Evolutionary conservation across 495 filamentous ascomycete species (phyloP).

Genomic region (Xylaria scruposa): DNA sequence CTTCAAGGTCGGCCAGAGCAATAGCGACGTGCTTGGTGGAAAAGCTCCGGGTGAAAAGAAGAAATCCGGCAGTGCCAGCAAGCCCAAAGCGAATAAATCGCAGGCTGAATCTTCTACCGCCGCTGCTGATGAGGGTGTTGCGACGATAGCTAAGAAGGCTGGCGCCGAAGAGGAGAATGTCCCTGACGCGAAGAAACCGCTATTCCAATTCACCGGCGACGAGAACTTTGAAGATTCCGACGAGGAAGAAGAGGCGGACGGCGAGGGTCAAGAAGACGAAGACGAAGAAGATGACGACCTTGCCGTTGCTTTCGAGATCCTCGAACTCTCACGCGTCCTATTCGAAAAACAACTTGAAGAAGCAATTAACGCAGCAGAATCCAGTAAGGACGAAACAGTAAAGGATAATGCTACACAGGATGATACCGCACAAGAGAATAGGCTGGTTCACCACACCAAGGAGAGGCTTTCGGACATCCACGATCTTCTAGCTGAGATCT

Average conservation of each 20-base stretch:
- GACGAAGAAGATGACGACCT: conserved; percentile 91
- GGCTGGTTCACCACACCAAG: conserved; percentile 67
- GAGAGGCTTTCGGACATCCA: conserved; percentile 89
- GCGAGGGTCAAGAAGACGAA: conserved; percentile 54
- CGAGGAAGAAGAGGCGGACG: conserved; percentile 55
- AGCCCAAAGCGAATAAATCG: conserved; percentile 46
- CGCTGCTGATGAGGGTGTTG: conserved; percentile 52
- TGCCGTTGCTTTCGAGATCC: conserved; percentile 84
- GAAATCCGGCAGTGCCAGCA: conserved; percentile 43
- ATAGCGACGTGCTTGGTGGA: conserved; percentile 90
- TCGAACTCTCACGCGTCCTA: conserved; percentile 88
- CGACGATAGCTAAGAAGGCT: conserved; percentile 49
- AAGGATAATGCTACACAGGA: conserved; percentile 57
- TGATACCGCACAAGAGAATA: conserved; percentile 49
- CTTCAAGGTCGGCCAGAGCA: conserved; percentile 90
- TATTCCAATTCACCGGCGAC: conserved; percentile 92
- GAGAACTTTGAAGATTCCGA: conserved; percentile 90
- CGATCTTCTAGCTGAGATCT: conserved; percentile 92
- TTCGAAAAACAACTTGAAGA: conserved; percentile 65
- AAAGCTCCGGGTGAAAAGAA: conserved; percentile 71
- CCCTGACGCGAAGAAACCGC: conserved; percentile 62
- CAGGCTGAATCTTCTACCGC: conserved; percentile 31
- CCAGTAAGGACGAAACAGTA: conserved; percentile 58
- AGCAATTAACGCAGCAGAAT: conserved; percentile 42
- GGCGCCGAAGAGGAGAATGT: conserved; percentile 43